Evolutionary conservation across 2,329 filamentous ascomycete genomes (phyloP), one percentile per base, ranked within the genome.

Genomic region (Arthrobotrys sinensis): DNA sequence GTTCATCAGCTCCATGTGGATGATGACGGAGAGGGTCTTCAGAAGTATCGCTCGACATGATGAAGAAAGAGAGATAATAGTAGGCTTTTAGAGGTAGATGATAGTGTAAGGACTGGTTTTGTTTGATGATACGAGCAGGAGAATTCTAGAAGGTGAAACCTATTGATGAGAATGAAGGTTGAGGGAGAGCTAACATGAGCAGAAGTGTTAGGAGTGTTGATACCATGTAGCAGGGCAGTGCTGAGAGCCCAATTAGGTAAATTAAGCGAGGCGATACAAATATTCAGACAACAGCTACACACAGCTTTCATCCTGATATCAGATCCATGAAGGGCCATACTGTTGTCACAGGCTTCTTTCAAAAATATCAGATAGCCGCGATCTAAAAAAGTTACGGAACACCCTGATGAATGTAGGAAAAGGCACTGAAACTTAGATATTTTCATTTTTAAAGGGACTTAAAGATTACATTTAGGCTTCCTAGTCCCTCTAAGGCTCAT

Each of bases 1-100:
- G 19, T n/a, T 40, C n/a, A 2, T 78, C 62, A 16, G 16, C 16
- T 12, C 16, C 45, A 34, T 78, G 67, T 38, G 75, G 75, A n/a
- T 46, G 66, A 16, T 66, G 48, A 34, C 52, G 34, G 14, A 57
- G n/a, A 34, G 67, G 52, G 0, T 68, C 67, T 1, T 71, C 48
- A 24, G 32, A 63, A n/a, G 21, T 3, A 28, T 65, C 19, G 34
- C 28, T 21, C 12, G 66, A 38, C 73, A 77, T 77, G 11, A 21
- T 40, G 7, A 10, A 19, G 10, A 19, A 12, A 45, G 40, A 45
- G 40, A 28, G 24, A 46, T 34, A 28, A 28, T 28, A 28, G 24
- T 28, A 28, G 4, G 24, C 24, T 38, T 38, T 6, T 45, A 12
- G 40, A 16, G 40, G n/a, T 45, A n/a, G 12, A 11, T n/a, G n/a